phyloP scores from a whole-genome alignment of 257 asterid species.

The Rehmannia glutinosa region DNA sequence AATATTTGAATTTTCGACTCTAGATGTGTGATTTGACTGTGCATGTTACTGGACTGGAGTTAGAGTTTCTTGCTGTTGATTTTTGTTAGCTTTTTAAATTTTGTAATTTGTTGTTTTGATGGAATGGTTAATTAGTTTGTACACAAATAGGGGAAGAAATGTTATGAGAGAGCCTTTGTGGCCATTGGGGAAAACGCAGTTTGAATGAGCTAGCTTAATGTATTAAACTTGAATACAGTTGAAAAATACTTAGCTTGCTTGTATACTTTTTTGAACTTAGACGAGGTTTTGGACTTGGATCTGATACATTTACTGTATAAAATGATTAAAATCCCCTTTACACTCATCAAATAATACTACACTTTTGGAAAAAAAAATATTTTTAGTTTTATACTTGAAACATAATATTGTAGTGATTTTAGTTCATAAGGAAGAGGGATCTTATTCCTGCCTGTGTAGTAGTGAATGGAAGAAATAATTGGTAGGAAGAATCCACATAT shows the following conservation, averaged over 20 bases:
- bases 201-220: no score
- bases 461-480: not conserved
- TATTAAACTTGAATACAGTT: not conserved
- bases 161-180: no score
- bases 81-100: not conserved
- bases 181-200: no score
- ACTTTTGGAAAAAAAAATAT: no score
- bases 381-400: no score
- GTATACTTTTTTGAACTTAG: not conserved
- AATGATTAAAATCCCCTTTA: no score
- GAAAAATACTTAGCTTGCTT: not conserved
- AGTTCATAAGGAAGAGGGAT: not conserved
- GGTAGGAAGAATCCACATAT: not conserved
- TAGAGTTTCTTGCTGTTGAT: not conserved
- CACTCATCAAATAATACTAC: no score
- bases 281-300: not conserved
- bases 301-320: no score
- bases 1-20: not conserved
- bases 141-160: not conserved
- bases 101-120: not conserved
- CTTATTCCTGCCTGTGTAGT: not conserved
- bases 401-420: not conserved
- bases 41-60: slow-evolving; percentile 26
- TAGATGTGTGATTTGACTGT: slow-evolving; percentile 14
- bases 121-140: not conserved